These are phyloP conservation scores for Amphicarpaea edgeworthii DNA, from an alignment of 306 rosid species.

Conservation along the genomic window DNA sequence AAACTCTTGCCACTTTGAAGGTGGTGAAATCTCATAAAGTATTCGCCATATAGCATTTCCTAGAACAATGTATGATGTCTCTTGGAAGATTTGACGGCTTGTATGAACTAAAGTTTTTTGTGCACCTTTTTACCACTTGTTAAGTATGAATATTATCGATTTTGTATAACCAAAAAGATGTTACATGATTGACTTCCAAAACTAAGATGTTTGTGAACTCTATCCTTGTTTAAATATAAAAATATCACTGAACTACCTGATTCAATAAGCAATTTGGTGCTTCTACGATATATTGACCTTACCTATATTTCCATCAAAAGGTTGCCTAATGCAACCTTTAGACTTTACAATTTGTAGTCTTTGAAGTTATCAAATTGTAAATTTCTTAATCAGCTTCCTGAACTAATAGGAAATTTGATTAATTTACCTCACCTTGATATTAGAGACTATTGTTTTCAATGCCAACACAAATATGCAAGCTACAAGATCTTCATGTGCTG, in stretches of 20 bases:
- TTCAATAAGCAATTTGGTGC: background rate
- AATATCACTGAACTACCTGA: too few relatives aligned
- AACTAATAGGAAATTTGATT: background rate
- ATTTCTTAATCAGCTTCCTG: background rate
- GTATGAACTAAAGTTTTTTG: background rate
- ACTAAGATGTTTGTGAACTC: background rate
- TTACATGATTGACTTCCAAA: background rate
- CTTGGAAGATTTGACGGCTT: background rate
- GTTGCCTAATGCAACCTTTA: background rate
- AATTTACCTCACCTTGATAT: background rate
- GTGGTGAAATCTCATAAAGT: background rate
- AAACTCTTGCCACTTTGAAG: background rate
- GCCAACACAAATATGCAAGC: background rate
- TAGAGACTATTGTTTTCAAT: background rate
- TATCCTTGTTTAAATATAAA: background rate
- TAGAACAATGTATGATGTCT: background rate
- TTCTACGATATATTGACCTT: background rate
- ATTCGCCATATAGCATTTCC: background rate
- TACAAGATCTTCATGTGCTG: slow-evolving; percentile 27
- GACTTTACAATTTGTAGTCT: background rate
- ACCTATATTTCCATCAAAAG: background rate
- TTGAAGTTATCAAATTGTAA: background rate
- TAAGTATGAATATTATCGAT: too few relatives aligned
- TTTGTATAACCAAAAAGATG: background rate
- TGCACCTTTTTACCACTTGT: background rate